These are phyloP conservation scores for Tagetes patula DNA, from an alignment of 129 eudicot genomes.

Conservation along the genomic window DNA sequence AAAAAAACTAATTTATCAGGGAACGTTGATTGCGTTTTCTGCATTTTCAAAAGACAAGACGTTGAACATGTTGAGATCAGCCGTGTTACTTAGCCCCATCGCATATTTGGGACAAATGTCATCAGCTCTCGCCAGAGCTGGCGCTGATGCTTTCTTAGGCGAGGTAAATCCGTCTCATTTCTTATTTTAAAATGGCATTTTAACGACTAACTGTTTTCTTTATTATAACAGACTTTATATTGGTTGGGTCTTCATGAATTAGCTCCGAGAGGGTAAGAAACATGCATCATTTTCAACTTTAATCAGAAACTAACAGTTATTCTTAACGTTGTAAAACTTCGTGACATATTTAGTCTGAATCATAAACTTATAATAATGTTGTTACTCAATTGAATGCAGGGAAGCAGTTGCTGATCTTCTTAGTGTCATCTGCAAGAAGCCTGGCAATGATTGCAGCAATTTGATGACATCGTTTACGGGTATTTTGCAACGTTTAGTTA, in stretches of 20 bases:
- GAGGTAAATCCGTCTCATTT: slow-evolving; percentile 48
- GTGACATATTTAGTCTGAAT: background rate
- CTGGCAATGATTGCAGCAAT: slow-evolving; percentile 48
- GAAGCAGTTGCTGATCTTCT: slow-evolving; percentile 53
- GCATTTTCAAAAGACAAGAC: slow-evolving; percentile 64
- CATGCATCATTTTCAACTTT: background rate
- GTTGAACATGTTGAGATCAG: slow-evolving; percentile 64
- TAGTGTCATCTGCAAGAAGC: slow-evolving; percentile 50
- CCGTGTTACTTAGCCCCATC: slow-evolving; percentile 77
- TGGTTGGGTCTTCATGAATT: slow-evolving; percentile 79
- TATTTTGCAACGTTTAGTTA: slow-evolving; percentile 20
- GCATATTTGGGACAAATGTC: slow-evolving; percentile 76
- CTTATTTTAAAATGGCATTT: background rate
- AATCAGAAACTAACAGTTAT: background rate
- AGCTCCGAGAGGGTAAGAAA: slow-evolving; percentile 75
- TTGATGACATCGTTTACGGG: slow-evolving; percentile 70
- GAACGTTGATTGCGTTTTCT: slow-evolving; percentile 81
- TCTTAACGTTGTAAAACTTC: background rate
- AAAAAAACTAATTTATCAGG: slow-evolving; percentile 42
- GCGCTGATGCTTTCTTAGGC: slow-evolving; percentile 55
- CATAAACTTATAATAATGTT: background rate
- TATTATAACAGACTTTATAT: slow-evolving; percentile 45
- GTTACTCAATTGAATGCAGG: slow-evolving; percentile 31
- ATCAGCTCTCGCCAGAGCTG: slow-evolving; percentile 55
- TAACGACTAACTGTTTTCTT: background rate